Evolutionary conservation across 345 rosid genomes (phyloP).

Genomic region (Salix viminalis): DNA sequence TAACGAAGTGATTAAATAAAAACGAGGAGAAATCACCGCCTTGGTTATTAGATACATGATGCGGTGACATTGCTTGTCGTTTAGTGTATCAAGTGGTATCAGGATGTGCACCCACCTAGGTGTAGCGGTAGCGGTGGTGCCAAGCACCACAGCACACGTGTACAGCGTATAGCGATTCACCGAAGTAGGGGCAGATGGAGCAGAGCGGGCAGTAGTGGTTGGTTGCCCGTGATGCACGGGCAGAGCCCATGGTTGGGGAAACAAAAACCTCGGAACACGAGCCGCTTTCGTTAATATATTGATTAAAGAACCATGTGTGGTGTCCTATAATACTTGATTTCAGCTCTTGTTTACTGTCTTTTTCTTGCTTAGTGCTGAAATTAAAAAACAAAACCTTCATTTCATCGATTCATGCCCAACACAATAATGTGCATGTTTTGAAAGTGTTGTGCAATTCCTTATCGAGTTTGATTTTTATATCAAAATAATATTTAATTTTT

Average conservation of each 20-base stretch:
- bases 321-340: neutral
- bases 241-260: conserved; percentile 25
- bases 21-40: neutral
- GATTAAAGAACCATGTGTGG: neutral
- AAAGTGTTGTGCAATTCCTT: too few species aligned
- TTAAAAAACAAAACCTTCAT: neutral
- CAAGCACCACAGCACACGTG: conserved; percentile 37
- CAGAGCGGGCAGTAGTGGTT: neutral
- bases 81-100: conserved; percentile 15
- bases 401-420: neutral
- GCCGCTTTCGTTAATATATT: neutral
- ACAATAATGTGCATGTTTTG: neutral
- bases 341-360: neutral
- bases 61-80: neutral
- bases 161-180: conserved; percentile 1
- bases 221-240: conserved; percentile 27
- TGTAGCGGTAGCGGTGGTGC: conserved; percentile 10
- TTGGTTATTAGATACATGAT: neutral
- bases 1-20: too few species aligned
- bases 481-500: too few species aligned
- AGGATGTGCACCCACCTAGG: neutral
- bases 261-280: conserved; percentile 34
- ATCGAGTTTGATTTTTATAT: too few species aligned
- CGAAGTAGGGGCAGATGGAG: neutral
- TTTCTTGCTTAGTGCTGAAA: neutral